Conservation (phyloP, 75 land plant species). For the Chamaecyparis obtusa region DNA sequence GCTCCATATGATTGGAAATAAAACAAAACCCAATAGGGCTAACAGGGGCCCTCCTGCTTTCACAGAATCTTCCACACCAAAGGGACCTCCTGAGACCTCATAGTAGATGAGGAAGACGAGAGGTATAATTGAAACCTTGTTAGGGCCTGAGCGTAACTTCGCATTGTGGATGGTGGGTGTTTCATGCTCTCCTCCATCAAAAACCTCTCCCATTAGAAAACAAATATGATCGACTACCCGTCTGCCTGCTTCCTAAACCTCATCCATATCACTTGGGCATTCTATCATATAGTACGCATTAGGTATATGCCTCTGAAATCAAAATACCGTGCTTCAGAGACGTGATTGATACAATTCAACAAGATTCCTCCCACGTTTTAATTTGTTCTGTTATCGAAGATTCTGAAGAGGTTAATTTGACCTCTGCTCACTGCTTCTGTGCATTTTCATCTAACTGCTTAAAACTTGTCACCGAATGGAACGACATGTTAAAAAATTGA, state of each 20-base stretch:
- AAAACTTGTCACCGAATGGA: no score
- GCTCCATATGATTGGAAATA: slow-evolving; percentile 81
- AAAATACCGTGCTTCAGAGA: not conserved
- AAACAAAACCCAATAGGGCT: slow-evolving; percentile 67
- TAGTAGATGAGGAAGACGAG: slow-evolving; percentile 64
- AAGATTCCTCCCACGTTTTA: no score
- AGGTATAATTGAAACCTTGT: slow-evolving; percentile 53
- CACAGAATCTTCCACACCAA: slow-evolving; percentile 71
- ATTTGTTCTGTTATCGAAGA: no score
- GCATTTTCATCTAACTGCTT: no score
- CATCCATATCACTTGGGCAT: no score
- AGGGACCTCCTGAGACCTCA: slow-evolving; percentile 70
- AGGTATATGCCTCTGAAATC: not conserved
- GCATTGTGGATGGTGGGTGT: not conserved
- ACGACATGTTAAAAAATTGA: no score
- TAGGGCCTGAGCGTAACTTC: not conserved
- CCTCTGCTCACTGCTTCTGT: no score
- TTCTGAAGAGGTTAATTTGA: no score
- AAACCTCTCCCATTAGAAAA: not conserved
- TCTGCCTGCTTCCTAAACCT: no score
- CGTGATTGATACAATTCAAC: no score
- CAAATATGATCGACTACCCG: no score
- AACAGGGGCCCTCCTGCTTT: slow-evolving; percentile 75
- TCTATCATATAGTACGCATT: not conserved
- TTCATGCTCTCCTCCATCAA: not conserved